Base-by-base conservation (phyloP, 805 yeast genomes). In the Suhomyces xylopsoci region DNA sequence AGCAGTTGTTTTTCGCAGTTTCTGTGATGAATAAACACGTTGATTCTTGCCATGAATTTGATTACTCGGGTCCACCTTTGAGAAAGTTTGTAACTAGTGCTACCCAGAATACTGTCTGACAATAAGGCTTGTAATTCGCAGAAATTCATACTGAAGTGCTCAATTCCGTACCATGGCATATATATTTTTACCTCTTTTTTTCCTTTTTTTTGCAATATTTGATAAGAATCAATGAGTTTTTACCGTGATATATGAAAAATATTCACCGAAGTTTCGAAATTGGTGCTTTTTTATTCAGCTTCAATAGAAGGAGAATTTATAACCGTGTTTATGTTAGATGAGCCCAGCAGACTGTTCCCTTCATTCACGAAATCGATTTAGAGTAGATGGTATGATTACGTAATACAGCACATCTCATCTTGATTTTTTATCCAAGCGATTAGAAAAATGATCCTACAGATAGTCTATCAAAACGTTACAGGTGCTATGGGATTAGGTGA, bases 401-500 rank as follows among this genome's bases (percentile, higher is more conserved):
- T 42, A 42, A 42, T 20, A 17, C 5, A 24, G 17, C 4, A 14
- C 45, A 42, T 42, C 45, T 42, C 45, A 42, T 42, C 45, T 22
- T 15, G 28, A 42, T 24, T 45, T 38, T 45, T 25, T 43, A 43
- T 9, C 4, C 20, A 15, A 20, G 48, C 20, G 56, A 53, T 53
- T 47, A 53, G 48, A 47, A 53, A 53, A 47, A 45, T 43, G 28
- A 47, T 5, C 30, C 32, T 14, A 20, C 17, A 24, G 22, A 24
- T 32, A 26, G 19, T 34, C 25, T 26, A 46, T 6, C 17, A n/a
- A 19, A 38, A 17, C 41, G 41, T 14, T 30, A 19, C 40, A 54
- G 24, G n/a, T 3, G 24, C 24, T 24, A 88, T 88, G 96, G 94
- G 96, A 49, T 79, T 88, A 63, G 93, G 93, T 44, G 97, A 89